These are phyloP conservation scores for Cutaneotrichosporon daszewskae DNA, from an alignment of 1,284 basidiomycete species.

Conservation along the genomic window DNA sequence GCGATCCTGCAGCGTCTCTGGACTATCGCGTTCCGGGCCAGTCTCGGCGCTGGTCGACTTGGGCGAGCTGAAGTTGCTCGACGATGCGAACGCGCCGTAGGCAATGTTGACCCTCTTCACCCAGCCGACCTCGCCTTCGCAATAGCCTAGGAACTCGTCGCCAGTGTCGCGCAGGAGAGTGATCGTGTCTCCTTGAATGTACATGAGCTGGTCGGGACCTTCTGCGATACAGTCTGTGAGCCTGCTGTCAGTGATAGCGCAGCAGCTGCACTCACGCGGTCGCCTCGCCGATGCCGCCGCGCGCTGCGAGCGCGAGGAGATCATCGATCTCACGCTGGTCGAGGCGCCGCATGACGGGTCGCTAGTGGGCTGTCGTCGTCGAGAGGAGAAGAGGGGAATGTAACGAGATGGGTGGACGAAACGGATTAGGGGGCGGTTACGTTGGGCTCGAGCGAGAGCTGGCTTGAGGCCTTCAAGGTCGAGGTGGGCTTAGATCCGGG, in stretches of 20 bases:
- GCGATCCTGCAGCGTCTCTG: too few species aligned
- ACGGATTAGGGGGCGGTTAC: background rate
- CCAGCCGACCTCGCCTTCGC: slow-evolving; percentile 83
- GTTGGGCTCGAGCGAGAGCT: too few species aligned
- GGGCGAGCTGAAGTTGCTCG: slow-evolving; percentile 14
- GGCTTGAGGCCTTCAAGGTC: background rate
- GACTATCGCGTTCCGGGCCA: too few species aligned
- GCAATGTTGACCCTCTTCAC: slow-evolving; percentile 54
- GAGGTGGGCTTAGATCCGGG: background rate
- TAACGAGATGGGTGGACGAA: background rate
- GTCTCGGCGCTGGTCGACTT: too few species aligned
- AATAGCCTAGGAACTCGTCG: slow-evolving; percentile 60
- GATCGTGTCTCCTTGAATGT: slow-evolving; percentile 75
- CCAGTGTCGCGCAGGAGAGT: slow-evolving; percentile 69
- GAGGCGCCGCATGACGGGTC: slow-evolving; percentile 15
- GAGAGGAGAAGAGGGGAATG: background rate
- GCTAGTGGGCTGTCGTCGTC: background rate
- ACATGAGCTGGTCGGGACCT: slow-evolving; percentile 75
- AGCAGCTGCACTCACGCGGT: slow-evolving; percentile 33
- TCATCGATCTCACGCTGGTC: slow-evolving; percentile 38
- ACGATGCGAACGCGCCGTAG: slow-evolving; percentile 11
- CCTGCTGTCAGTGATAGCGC: slow-evolving; percentile 16
- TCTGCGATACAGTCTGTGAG: slow-evolving; percentile 67
- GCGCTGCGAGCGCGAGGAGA: slow-evolving; percentile 28
- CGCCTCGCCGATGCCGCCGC: slow-evolving; percentile 37